These are phyloP conservation scores for Ceratocystis alfenasii DNA, from an alignment of 2,329 filamentous ascomycete species.

Conservation along the genomic window DNA sequence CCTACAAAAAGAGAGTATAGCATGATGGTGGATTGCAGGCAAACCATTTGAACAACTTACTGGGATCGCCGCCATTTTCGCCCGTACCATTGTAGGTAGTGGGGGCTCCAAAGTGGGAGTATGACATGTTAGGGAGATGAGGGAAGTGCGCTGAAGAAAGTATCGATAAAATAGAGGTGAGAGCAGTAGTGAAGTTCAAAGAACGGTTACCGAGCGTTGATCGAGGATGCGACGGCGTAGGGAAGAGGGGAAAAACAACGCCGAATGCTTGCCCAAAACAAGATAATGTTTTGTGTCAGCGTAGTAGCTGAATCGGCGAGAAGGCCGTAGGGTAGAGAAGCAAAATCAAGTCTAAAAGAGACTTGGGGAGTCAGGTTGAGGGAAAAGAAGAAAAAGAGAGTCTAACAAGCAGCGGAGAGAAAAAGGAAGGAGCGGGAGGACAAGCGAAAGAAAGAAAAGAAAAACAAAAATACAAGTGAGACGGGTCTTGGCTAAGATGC, in stretches of 20 bases:
- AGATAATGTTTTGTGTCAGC: not conserved
- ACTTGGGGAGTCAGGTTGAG: conserved; percentile 19
- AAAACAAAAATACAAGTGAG: not conserved
- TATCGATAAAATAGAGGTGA: not conserved
- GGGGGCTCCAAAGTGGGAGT: conserved; percentile 47
- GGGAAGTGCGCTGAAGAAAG: not conserved
- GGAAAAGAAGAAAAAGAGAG: conserved; percentile 13
- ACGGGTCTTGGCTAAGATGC: not conserved
- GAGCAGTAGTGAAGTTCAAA: not conserved
- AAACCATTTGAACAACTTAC: conserved; percentile 18
- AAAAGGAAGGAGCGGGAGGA: not conserved
- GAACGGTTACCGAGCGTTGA: not conserved
- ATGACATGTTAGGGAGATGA: conserved; percentile 39
- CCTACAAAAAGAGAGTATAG: not conserved
- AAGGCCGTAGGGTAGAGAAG: not conserved
- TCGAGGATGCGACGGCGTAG: not conserved
- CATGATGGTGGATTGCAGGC: not conserved
- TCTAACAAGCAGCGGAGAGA: not conserved
- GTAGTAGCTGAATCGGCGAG: conserved; percentile 2
- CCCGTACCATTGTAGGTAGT: conserved; percentile 53
- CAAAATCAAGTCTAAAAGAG: not conserved
- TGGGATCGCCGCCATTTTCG: conserved; percentile 58
- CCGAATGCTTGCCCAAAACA: not conserved
- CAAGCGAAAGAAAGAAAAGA: not conserved
- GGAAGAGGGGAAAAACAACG: not conserved